Percentiles rank a stretch among this genome's conserved stretches.
Conservation (phyloP, 2,329 filamentous ascomycete species). For the Claviceps sp. region DNA sequence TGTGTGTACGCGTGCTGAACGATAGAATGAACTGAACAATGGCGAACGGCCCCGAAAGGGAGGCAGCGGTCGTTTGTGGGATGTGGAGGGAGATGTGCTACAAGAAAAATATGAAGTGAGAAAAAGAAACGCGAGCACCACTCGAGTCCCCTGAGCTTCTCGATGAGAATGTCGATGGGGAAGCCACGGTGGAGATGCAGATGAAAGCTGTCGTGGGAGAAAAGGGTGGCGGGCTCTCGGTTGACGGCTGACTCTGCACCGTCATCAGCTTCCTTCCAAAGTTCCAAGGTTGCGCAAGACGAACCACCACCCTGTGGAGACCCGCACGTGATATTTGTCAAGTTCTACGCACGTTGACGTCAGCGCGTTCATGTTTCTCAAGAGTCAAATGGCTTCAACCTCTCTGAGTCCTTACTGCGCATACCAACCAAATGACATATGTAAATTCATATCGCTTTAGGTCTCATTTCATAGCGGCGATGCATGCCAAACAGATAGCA, state of each 20-base stretch:
- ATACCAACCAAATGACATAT: neutral
- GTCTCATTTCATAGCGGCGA: neutral
- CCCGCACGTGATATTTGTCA: slow-evolving; percentile 15
- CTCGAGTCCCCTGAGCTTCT: neutral
- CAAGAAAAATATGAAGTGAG: no score
- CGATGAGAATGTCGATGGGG: slow-evolving; percentile 9
- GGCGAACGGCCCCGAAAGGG: neutral
- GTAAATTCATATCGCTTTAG: neutral
- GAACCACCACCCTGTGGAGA: slow-evolving; percentile 6
- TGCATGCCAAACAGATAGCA: neutral
- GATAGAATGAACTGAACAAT: neutral
- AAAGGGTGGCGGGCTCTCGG: slow-evolving; percentile 10
- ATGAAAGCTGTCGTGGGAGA: neutral
- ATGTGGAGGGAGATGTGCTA: neutral
- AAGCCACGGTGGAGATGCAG: slow-evolving; percentile 17
- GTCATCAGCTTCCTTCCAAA: slow-evolving; percentile 9
- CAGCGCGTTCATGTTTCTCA: no score
- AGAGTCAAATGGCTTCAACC: no score
- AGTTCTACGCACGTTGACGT: no score
- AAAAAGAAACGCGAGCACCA: neutral
- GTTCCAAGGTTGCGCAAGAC: no score
- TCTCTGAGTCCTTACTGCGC: no score
- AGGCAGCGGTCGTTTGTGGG: neutral
- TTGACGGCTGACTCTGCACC: slow-evolving; percentile 7
- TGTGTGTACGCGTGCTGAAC: neutral